phyloP scores from a whole-genome alignment of 2,329 filamentous ascomycete species.

The Tolypocladium ovalisporum region DNA sequence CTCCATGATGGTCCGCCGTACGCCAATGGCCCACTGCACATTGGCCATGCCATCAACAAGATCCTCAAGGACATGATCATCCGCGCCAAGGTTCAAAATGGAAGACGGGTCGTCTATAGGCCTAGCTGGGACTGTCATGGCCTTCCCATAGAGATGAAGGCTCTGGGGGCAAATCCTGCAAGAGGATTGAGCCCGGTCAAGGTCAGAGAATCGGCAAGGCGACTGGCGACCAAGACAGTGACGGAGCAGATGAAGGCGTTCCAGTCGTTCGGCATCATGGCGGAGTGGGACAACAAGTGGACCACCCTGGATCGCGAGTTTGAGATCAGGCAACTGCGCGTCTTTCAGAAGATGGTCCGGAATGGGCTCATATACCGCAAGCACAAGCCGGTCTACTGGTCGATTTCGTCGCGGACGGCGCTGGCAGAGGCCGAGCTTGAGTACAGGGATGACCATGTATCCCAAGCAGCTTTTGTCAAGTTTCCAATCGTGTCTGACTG shows the following conservation, averaged over 20 bases:
- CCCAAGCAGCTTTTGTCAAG: constrained; percentile 65
- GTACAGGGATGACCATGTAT: constrained; percentile 66
- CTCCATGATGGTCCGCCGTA: constrained; percentile 96
- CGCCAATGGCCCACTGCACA: constrained; percentile 83
- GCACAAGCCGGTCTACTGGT: constrained; percentile 82
- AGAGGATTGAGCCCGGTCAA: constrained; percentile 40
- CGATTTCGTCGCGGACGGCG: constrained; percentile 65
- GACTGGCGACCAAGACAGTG: constrained; percentile 58
- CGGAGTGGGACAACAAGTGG: constrained; percentile 67
- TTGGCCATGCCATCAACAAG: constrained; percentile 94
- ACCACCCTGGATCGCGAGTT: constrained; percentile 69
- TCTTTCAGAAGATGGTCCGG: constrained; percentile 67
- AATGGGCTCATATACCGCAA: constrained; percentile 65
- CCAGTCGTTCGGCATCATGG: constrained; percentile 65
- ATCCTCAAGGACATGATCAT: constrained; percentile 91
- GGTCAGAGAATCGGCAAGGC: constrained; percentile 53
- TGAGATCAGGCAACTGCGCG: constrained; percentile 61
- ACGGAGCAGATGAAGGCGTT: constrained; percentile 65
- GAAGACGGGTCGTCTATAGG: constrained; percentile 60
- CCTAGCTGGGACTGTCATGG: constrained; percentile 99
- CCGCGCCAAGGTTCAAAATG: constrained; percentile 68
- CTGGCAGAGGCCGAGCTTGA: constrained; percentile 78
- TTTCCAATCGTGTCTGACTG: constrained; percentile 52
- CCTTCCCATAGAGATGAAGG: constrained; percentile 93
- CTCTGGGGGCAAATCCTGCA: constrained; percentile 47